phyloP scores from a whole-genome alignment of 2,329 filamentous ascomycete genomes.

The Plenodomus biglobosus region DNA sequence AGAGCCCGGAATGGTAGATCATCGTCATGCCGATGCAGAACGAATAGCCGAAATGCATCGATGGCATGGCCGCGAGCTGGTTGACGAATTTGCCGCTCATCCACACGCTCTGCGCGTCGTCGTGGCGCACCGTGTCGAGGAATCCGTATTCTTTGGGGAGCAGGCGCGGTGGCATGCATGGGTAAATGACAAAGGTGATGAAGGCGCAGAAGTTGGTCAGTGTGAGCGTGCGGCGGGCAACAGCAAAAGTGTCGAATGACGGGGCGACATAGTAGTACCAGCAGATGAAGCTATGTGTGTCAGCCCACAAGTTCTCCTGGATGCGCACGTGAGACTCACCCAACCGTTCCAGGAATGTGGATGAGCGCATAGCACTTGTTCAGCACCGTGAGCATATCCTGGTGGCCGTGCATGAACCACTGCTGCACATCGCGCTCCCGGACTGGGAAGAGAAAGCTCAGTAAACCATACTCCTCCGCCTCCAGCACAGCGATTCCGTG shows the following conservation, averaged over 20 bases:
- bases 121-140: constrained; percentile 52
- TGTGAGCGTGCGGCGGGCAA: constrained; percentile 50
- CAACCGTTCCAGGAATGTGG: constrained; percentile 62
- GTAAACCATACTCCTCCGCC: constrained; percentile 55
- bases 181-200: constrained; percentile 55
- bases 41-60: constrained; percentile 58
- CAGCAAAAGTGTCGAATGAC: constrained; percentile 49
- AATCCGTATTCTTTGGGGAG: constrained; percentile 50
- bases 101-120: constrained; percentile 51
- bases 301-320: constrained; percentile 15
- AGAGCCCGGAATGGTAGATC: constrained; percentile 55
- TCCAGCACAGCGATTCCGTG: constrained; percentile 59
- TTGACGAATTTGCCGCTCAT: constrained; percentile 52
- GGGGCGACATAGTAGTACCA: constrained; percentile 65
- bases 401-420: constrained; percentile 59
- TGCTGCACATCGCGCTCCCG: constrained; percentile 57
- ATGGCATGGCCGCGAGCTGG: constrained; percentile 51
- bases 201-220: constrained; percentile 59
- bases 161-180: constrained; percentile 56
- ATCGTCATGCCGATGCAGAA: constrained; percentile 57
- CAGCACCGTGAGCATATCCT: constrained; percentile 56
- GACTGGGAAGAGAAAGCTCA: constrained; percentile 57
- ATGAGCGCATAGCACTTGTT: constrained; percentile 63
- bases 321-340: constrained; percentile 43
- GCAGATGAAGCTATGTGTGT: constrained; percentile 57